Base-by-base conservation (phyloP, 192 early-diverging fungal genomes). In the Funneliformis geosporum region DNA sequence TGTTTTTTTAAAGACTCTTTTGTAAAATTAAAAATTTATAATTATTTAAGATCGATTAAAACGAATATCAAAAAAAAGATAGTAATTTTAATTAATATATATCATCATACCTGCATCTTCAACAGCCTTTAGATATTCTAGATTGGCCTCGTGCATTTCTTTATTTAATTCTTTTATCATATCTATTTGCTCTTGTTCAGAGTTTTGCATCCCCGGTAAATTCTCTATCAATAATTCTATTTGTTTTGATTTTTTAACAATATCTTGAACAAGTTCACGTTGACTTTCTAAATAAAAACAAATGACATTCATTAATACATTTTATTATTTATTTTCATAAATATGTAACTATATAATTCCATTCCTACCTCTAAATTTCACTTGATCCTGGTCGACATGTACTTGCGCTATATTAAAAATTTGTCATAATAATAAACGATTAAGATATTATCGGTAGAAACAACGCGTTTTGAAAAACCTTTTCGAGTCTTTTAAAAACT, bases 211-310 rank as follows among this genome's bases (percentile, higher is more conserved):
- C 5, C 86, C 86, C 23, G 86, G 86, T 39, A 87, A 78, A 23
- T 61, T 77, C 39, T 87, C 84, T 60, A 87, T 85, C 1, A 87
- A 69, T 42, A 76, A 42, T 60, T 85, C 86, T 46, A 87, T 80
- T 59, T 85, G 78, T 55, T 85, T 82, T 2, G 82, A 79, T 64
- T 85, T 83, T 72, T 80, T 85, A 9, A 80, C 80, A 46, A 85
- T 39, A 73, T 87, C 84, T 12, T 84, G 38, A 5, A 80, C 84
- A 21, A 85, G 33, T 80, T 85, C 82, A 33, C 80, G 68, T 73
- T 80, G 72, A 59, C 78, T 80, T 5, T 81, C 84, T 85, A 39
- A 39, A 79, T 33, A 25, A 38, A n/a, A 39, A 21, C 12, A 12
- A 47, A 16, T 28, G 59, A 18, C 23, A 9, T 33, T 21, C 16